Percentiles rank a stretch among this genome's conserved stretches.
Conservation (phyloP, 2,329 filamentous ascomycete genomes). For the Zopfia rhizophila region DNA sequence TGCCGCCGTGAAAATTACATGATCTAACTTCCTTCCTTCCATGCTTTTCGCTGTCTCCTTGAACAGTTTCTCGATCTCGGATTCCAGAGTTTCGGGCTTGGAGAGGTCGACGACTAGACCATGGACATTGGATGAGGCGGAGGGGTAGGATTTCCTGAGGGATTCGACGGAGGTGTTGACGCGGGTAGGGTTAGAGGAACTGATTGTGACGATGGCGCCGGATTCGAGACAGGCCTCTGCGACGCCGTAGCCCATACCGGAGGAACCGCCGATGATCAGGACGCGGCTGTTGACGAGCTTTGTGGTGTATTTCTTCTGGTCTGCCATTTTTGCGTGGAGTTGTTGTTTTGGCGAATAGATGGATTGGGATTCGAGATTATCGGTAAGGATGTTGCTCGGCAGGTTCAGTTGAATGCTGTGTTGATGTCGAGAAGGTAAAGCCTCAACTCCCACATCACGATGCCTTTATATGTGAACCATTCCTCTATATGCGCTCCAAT, state of each 20-base stretch:
- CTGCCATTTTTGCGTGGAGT: too few species aligned
- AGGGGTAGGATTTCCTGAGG: slow-evolving; percentile 58
- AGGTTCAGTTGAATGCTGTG: too few species aligned
- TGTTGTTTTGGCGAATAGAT: too few species aligned
- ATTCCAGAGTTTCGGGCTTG: slow-evolving; percentile 57
- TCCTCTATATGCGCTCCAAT: too few species aligned
- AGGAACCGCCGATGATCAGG: slow-evolving; percentile 71
- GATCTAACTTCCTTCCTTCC: slow-evolving; percentile 58
- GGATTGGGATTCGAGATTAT: too few species aligned
- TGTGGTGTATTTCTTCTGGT: slow-evolving; percentile 58
- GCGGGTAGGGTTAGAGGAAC: slow-evolving; percentile 65
- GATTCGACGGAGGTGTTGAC: slow-evolving; percentile 59
- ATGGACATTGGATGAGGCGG: slow-evolving; percentile 50
- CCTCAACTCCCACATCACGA: too few species aligned
- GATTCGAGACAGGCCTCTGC: slow-evolving; percentile 67
- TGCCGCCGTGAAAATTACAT: slow-evolving; percentile 68
- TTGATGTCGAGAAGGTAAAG: too few species aligned
- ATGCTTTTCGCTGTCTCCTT: slow-evolving; percentile 44
- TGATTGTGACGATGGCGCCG: slow-evolving; percentile 67
- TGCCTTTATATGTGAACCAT: too few species aligned
- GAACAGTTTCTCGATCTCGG: slow-evolving; percentile 60
- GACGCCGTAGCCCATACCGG: slow-evolving; percentile 70
- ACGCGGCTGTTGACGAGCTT: slow-evolving; percentile 61
- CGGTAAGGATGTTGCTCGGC: too few species aligned
- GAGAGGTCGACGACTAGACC: slow-evolving; percentile 62